phyloP scores from a whole-genome alignment of 495 filamentous ascomycete genomes.

The Astrocystis sublimbata region DNA sequence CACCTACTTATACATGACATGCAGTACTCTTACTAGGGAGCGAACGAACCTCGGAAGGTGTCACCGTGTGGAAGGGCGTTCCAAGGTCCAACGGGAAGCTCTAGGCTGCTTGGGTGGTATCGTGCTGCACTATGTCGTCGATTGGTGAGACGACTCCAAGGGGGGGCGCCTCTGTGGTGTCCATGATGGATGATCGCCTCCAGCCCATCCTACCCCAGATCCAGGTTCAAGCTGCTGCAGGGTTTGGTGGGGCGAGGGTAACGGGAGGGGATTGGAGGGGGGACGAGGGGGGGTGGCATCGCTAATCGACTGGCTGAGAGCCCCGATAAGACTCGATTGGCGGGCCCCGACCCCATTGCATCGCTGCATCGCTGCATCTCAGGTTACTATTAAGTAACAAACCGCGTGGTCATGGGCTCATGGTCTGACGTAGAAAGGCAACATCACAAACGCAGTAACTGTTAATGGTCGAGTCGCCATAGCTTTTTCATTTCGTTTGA shows the following conservation, averaged over 20 bases:
- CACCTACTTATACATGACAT: slow-evolving; percentile 7
- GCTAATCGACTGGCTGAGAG: not conserved
- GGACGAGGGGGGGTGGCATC: too few species aligned
- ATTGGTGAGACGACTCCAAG: not conserved
- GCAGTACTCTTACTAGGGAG: not conserved
- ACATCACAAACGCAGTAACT: not conserved
- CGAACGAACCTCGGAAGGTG: too few species aligned
- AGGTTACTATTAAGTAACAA: not conserved
- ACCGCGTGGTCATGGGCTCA: not conserved
- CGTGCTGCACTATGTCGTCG: slow-evolving; percentile 16
- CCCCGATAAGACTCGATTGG: not conserved
- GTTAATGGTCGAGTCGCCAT: not conserved
- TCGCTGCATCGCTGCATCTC: not conserved
- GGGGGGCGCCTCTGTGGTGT: not conserved
- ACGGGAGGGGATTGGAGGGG: not conserved
- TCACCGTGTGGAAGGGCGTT: not conserved
- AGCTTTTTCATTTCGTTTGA: not conserved
- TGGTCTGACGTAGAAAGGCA: not conserved
- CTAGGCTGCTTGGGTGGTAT: not conserved
- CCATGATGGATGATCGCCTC: not conserved
- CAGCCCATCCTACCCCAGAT: not conserved
- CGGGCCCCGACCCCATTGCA: too few species aligned
- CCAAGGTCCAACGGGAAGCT: not conserved
- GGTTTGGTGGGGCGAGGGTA: not conserved
- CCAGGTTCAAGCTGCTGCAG: not conserved